Evolutionary conservation across 169 alveolate genomes (phyloP).

Genomic region (Eimeria necatrix): DNA sequence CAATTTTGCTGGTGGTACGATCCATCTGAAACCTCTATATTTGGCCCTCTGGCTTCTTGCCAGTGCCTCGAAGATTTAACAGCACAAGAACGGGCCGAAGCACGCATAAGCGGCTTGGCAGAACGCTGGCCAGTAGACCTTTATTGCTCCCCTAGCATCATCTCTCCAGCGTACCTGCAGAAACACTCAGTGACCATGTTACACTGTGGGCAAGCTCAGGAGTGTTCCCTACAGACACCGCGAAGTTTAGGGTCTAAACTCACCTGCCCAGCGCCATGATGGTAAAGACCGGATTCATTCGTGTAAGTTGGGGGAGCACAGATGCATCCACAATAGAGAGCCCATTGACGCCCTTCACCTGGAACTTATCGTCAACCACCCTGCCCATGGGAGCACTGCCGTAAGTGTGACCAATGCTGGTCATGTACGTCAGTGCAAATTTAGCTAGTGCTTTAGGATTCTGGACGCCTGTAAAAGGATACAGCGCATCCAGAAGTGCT

Average conservation of each 20-base stretch:
- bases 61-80: background rate
- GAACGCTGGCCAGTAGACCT: background rate
- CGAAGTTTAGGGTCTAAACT: background rate
- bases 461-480: slow-evolving; percentile 52
- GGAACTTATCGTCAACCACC: slow-evolving; percentile 81
- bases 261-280: slow-evolving; percentile 80
- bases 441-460: slow-evolving; percentile 80
- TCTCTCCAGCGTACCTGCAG: slow-evolving; percentile 50
- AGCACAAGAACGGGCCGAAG: background rate
- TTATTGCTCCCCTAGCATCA: slow-evolving; percentile 14
- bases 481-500: too few relatives aligned
- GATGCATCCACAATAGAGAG: slow-evolving; percentile 82
- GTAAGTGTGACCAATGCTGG: slow-evolving; percentile 82
- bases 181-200: background rate
- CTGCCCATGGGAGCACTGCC: slow-evolving; percentile 83
- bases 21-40: too few relatives aligned
- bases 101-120: background rate
- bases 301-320: slow-evolving; percentile 74
- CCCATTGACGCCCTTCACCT: slow-evolving; percentile 70
- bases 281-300: slow-evolving; percentile 83
- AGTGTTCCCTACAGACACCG: background rate
- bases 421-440: slow-evolving; percentile 81
- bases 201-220: background rate
- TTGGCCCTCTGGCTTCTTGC: slow-evolving; percentile 28
- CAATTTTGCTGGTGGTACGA: too few relatives aligned